Base-by-base conservation (phyloP, 169 alveolate genomes). In the Cryptosporidium bovis region DNA sequence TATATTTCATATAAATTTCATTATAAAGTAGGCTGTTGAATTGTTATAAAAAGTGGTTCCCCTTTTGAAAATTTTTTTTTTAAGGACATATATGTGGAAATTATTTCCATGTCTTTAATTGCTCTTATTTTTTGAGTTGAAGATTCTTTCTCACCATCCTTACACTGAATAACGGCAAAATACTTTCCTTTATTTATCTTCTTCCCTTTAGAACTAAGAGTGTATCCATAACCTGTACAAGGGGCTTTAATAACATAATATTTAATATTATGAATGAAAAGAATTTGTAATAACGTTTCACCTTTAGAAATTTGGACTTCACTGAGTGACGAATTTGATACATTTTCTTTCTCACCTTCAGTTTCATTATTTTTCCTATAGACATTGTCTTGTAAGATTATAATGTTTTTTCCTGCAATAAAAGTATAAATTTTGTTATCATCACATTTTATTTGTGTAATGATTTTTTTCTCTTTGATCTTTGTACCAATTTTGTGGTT, bases 111-210 rank as follows among this genome's bases (percentile, higher is more conserved):
- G 20, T 77, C 71, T 46, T 77, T 77, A 24, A 40, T 48, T 36
- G 77, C 71, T 44, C 56, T 77, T 8, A 77, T 60, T 53, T 77
- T 77, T 77, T 77, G 87, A 53, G 67, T 71, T 18, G 31, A 36
- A 18, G n/a, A 36, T 7, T 44, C 64, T 20, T 62, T 77, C 1
- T 77, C 77, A 29, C 56, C 64, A 18, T 56, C 71, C 44, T 60
- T 77, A 60, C 87, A 77, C 27, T 77, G 87, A 27, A 77, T 56
- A 31, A 62, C 71, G 13, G 87, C 87, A 27, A 77, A 77, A 24
- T 77, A 77, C 46, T 77, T 56, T 18, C 71, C 77, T 27, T 77
- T 56, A 4, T 68, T 29, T 51, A 77, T 66, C n/a, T 60, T 56
- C 6, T 56, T 56, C 2, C 87, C 87, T 20, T 34, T 18, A 13